Evolutionary conservation across 257 asterid species (phyloP).

Genomic region (Coffea canephora): DNA sequence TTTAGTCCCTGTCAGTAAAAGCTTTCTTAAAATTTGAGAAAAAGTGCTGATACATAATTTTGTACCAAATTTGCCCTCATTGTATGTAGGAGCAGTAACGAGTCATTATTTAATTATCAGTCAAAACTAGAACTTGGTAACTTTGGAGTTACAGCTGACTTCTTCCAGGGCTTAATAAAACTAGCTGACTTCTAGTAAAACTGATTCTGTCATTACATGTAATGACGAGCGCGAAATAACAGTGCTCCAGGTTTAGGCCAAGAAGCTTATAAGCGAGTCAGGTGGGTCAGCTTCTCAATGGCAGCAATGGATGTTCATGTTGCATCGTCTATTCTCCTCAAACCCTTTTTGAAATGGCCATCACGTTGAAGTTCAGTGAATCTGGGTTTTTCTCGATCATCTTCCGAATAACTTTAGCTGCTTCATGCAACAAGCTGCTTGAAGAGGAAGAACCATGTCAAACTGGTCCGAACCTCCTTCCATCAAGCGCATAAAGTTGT

Average conservation of each 20-base stretch:
- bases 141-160: not conserved
- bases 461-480: conserved; percentile 79
- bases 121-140: not conserved
- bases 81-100: not conserved
- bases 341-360: no score
- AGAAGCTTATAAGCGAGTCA: not conserved
- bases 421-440: conserved; percentile 59
- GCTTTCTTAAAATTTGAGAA: no score
- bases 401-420: conserved; percentile 65
- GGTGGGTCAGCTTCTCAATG: not conserved
- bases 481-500: conserved; percentile 85
- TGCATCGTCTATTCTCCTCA: conserved; percentile 4
- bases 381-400: not conserved
- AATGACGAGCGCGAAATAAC: not conserved
- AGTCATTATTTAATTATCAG: not conserved
- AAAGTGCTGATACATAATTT: no score
- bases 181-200: not conserved
- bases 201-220: not conserved
- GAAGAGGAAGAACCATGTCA: conserved; percentile 80
- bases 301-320: not conserved
- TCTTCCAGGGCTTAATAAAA: not conserved
- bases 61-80: not conserved
- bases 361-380: no score
- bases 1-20: no score
- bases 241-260: not conserved